Evolutionary conservation across 257 asterid species (phyloP), one percentile per base, ranked within the genome.

Genomic region (Schizonepeta tenuifolia): DNA sequence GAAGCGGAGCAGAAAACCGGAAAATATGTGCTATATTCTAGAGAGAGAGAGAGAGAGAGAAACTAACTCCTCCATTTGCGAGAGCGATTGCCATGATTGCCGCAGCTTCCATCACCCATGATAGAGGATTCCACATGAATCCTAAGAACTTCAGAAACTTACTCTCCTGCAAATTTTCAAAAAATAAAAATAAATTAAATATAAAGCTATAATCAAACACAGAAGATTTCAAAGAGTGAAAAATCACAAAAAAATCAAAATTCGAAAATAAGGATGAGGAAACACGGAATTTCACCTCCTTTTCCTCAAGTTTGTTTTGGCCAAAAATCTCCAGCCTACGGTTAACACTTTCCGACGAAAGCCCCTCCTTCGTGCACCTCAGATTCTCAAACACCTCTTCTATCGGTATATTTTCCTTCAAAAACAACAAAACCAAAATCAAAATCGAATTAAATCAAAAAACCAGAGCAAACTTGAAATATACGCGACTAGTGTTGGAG

Each of bases 261-360:
- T 0, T 44, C 6, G 11, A 28, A 56, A 15, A 1, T 2, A 3
- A 55, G 31, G 12, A 28, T n/a, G 33, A 41, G 1, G 43, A 71
- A 65, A 26, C 9, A 56, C 9, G 49, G 33, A 60, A 46, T 26
- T 61, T 63, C 35, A 86, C 97, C 91, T 76, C 75, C 75, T 89
- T 87, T 31, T 89, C 97, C 79, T 89, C 92, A 65, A 91, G 96
- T 80, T 86, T 91, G 82, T 91, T 91, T 38, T 75, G 69, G 21
- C 97, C 97, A 55, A 87, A 91, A 6, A 89, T 86, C 26, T 74
- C 82, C 5, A 91, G 81, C 77, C 97, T 84, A 26, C 50, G 75
- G 59, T 54, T 51, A 70, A 87, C 94, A 65, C 83, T 90, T 22
- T 70, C 82, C 50, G 79, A 67, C 3, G 87, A 78, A 14, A 91